phyloP scores from a whole-genome alignment of 805 yeast genomes.

The Cyberlindnera americana region DNA sequence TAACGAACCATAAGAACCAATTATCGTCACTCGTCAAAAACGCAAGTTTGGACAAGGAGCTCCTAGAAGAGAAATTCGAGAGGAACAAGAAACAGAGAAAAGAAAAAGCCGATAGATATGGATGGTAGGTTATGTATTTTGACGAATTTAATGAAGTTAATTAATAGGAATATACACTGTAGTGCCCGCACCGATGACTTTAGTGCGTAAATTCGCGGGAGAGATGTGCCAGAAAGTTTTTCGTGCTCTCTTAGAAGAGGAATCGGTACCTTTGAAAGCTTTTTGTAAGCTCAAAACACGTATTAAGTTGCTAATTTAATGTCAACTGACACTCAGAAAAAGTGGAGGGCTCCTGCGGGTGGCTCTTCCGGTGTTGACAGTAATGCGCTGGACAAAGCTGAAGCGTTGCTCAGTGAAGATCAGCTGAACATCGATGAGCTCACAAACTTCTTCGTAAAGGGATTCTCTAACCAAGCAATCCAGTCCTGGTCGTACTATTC shows the following conservation, averaged over 20 bases:
- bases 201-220: no score
- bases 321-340: slow-evolving; percentile 10
- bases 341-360: slow-evolving; percentile 15
- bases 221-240: slow-evolving; percentile 2
- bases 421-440: slow-evolving; percentile 19
- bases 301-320: no score
- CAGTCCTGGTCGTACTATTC: slow-evolving; percentile 48
- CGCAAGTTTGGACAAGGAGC: slow-evolving; percentile 24
- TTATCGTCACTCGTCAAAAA: slow-evolving; percentile 27
- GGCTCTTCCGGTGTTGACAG: slow-evolving; percentile 12
- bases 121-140: slow-evolving; percentile 17
- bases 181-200: slow-evolving; percentile 5
- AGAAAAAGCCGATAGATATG: slow-evolving; percentile 23
- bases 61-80: slow-evolving; percentile 24
- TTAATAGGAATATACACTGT: no score
- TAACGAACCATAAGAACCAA: slow-evolving; percentile 25
- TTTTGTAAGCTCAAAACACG: no score
- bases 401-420: slow-evolving; percentile 12
- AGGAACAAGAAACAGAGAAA: slow-evolving; percentile 21
- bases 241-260: background rate
- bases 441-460: slow-evolving; percentile 32
- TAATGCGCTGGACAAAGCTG: slow-evolving; percentile 21
- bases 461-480: slow-evolving; percentile 34
- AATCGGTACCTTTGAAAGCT: no score
- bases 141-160: background rate